Evolutionary conservation across 306 rosid species (phyloP).

Genomic region (Vicia villosa): DNA sequence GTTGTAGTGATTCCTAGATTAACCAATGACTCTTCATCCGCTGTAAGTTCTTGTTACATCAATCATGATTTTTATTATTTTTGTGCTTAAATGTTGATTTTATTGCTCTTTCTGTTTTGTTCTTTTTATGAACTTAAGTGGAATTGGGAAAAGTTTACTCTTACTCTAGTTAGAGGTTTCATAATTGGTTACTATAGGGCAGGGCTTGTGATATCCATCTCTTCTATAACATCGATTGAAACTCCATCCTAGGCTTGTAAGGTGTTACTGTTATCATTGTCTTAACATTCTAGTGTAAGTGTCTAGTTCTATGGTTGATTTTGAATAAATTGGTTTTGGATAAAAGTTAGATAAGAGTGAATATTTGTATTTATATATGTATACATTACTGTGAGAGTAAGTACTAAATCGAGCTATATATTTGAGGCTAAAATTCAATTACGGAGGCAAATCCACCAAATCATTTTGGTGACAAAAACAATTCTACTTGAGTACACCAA

Average conservation of each 20-base stretch:
- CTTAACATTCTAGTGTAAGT: neutral
- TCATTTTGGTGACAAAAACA: neutral
- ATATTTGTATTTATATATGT: no score
- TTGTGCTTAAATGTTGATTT: conserved; percentile 7
- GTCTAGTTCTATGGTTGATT: neutral
- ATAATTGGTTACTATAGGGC: neutral
- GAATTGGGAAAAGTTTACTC: neutral
- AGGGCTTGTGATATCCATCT: neutral
- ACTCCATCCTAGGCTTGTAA: conserved; percentile 23
- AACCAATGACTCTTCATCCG: conserved; percentile 79
- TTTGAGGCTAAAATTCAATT: neutral
- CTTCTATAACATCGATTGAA: conserved; percentile 2
- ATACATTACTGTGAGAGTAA: no score
- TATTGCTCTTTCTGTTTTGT: neutral
- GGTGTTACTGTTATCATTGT: neutral
- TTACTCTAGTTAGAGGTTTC: conserved; percentile 8
- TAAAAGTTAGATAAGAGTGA: neutral
- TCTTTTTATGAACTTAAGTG: neutral
- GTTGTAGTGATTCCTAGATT: conserved; percentile 81
- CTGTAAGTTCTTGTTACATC: conserved; percentile 55
- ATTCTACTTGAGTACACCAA: neutral
- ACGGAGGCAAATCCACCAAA: neutral
- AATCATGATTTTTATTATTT: conserved; percentile 6
- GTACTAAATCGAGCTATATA: no score
- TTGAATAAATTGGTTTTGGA: neutral